These are phyloP conservation scores for Firmiana major DNA, from an alignment of 345 rosid genomes.

Conservation along the genomic window DNA sequence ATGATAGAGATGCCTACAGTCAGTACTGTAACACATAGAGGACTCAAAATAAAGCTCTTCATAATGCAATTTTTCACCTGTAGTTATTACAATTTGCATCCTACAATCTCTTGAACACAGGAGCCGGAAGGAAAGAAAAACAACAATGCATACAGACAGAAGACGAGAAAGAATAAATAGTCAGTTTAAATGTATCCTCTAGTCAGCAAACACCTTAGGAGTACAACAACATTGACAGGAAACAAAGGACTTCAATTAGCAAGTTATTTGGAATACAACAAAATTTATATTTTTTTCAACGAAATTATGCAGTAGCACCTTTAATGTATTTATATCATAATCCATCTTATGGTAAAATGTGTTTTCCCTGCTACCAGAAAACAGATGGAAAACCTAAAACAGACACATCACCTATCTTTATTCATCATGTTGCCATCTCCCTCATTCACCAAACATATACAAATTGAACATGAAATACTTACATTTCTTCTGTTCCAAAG, in stretches of 20 bases:
- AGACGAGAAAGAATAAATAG: not conserved
- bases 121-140: not conserved
- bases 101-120: not conserved
- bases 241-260: not conserved
- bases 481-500: conserved; percentile 90
- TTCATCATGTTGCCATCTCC: not conserved
- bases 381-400: not conserved
- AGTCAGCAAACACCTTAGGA: not conserved
- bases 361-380: not conserved
- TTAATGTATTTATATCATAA: not conserved
- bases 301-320: not conserved
- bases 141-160: not conserved
- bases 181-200: not conserved
- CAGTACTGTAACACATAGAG: not conserved
- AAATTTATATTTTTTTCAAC: not conserved
- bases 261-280: not conserved
- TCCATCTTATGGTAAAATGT: not conserved
- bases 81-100: not conserved
- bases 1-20: not conserved
- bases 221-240: not conserved
- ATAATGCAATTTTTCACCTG: not conserved
- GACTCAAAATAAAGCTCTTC: not conserved
- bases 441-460: conserved; percentile 1
- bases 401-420: not conserved
- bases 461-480: conserved; percentile 25